Conservation (phyloP, 352 stramenopile genomes). For the Elongisporangium senticosum region DNA sequence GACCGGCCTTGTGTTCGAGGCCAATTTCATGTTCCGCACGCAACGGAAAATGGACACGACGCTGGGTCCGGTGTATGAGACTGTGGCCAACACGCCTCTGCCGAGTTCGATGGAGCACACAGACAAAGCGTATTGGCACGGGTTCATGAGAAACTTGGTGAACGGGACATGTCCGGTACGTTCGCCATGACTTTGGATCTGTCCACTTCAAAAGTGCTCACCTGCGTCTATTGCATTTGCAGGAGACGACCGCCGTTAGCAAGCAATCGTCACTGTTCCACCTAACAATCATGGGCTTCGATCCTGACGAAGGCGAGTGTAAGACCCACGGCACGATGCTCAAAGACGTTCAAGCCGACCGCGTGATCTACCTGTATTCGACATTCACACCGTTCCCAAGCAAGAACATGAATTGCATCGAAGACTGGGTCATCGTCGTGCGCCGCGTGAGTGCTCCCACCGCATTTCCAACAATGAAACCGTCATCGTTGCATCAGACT, state of each 20-base stretch:
- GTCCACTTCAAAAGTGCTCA: too few relatives aligned
- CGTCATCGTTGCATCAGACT: neutral
- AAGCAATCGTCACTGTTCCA: too few relatives aligned
- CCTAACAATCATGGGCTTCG: too few relatives aligned
- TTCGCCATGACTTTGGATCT: too few relatives aligned
- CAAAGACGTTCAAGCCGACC: neutral
- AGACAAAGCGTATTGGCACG: neutral
- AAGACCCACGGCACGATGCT: neutral
- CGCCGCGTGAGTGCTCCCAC: neutral
- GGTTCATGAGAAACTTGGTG: neutral
- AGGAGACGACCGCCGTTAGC: too few relatives aligned
- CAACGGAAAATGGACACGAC: neutral
- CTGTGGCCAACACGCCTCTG: neutral
- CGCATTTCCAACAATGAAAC: neutral
- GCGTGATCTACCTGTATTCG: neutral
- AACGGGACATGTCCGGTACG: neutral
- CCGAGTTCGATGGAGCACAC: neutral
- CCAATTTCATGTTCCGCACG: neutral
- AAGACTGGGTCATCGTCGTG: neutral
- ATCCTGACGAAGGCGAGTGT: too few relatives aligned
- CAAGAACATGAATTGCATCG: neutral
- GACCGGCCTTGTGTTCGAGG: neutral
- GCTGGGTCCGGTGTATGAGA: neutral
- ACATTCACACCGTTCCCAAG: neutral
- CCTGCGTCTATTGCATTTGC: too few relatives aligned